Base-by-base conservation (phyloP, 2,329 filamentous ascomycete genomes). In the Akanthomyces dipterigenus region DNA sequence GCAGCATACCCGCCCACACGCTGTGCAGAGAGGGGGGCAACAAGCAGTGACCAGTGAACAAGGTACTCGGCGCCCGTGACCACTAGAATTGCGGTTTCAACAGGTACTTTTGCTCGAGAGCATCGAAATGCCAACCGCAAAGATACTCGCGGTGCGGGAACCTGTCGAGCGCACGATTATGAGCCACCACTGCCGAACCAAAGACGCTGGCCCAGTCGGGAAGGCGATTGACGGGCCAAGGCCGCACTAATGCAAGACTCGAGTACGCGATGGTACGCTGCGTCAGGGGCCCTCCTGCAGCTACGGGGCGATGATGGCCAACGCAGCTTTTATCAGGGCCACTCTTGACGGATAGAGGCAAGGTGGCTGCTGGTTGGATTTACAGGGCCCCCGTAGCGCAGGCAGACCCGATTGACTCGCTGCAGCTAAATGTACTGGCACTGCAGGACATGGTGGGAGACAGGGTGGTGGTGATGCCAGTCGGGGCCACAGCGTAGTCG, bases 201-300 rank as follows among this genome's bases (percentile, higher is more conserved):
- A n/a, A 34, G n/a, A 45, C 31, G 12, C 14, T 40, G 22, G 14
- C 50, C 50, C 20, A 26, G 26, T 24, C n/a, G 40, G 54, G 42
- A 56, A 46, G 55, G 55, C 55, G 55, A 58, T 58, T 50, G 34
- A 50, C 55, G 24, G 40, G 55, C 55, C 42, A 28, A 31, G 24
- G 6, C 22, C 18, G 18, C 55, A 50, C 55, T 58, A 58, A 58
- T 58, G 55, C 55, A 50, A n/a, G 40, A 20, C 45, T 48, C 9
- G 31, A 22, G 9, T 46, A 18, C 55, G 43, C 46, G 55, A 58
- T 58, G 55, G 20, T 28, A 58, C 55, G 18, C 55, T 50, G 24
- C 24, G 55, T 40, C 55, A 31, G 36, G 45, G 55, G 38, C 31
- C 20, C 34, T 20, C n/a, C 42, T 45, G 42, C n/a, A 40, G 50